Evolutionary conservation across 345 rosid species (phyloP), one percentile per base, ranked within the genome.

Genomic region (Salix koriyanagi): DNA sequence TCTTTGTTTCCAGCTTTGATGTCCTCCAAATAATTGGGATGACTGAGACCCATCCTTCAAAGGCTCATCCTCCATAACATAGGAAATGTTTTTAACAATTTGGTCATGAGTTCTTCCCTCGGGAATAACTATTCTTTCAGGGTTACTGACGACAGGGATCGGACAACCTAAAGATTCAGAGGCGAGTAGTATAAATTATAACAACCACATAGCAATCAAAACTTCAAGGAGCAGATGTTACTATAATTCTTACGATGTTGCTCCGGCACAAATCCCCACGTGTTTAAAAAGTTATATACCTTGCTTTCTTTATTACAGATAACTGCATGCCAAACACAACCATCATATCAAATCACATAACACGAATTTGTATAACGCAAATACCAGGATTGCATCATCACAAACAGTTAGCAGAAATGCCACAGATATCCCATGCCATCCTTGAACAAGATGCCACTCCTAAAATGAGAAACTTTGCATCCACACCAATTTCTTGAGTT

Each of bases 11-110:
- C 98, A 96, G 84, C 88, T 94, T 77, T 86, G 86, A 81, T 84
- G 89, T 48, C 98, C 98, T 76, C 99, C 98, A 87, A 96, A 96
- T 19, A 96, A 83, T 72, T 94, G 94, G 74, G 82, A 61, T 67
- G 87, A 71, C 66, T 75, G 83, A 52, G 91, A 86, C 66, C 73
- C 85, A 78, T 87, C 85, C 54, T 82, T 81, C 25, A 66, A 71
- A 70, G 81, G 80, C 46, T 86, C 87, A 81, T 88, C 96, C 75
- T 91, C 88, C 64, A 83, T 80, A 34, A 93, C 70, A 77, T 91
- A 94, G 66, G 87, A 81, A 11, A 96, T 87, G 78, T 90, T 86
- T 64, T 67, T 84, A 44, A 96, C 85, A 72, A 86, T 80, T 58
- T 78, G 42, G 69, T 94, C 90, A 0, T 84, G 76, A 67, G 94